Evolutionary conservation across 1,284 basidiomycete genomes (phyloP).

Genomic region (Vanrija pseudolonga): DNA sequence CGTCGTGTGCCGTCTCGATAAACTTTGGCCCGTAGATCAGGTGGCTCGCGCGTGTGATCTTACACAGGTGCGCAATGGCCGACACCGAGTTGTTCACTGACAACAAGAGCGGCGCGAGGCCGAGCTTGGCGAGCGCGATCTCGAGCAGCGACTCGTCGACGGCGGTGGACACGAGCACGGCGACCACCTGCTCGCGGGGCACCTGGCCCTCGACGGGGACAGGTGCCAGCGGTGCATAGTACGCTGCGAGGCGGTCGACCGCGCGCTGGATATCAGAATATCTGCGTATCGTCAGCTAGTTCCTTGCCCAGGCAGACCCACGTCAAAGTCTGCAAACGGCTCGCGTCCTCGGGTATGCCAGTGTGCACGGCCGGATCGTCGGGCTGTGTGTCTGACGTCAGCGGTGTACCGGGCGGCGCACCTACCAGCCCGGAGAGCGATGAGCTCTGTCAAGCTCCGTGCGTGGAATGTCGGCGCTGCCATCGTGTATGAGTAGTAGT

Average conservation of each 20-base stretch:
- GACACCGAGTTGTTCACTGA: slow-evolving; percentile 59
- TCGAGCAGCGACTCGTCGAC: slow-evolving; percentile 54
- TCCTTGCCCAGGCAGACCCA: slow-evolving; percentile 14
- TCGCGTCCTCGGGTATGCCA: slow-evolving; percentile 45
- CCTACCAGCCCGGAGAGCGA: slow-evolving; percentile 39
- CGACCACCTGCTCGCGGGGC: slow-evolving; percentile 48
- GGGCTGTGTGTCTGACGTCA: slow-evolving; percentile 23
- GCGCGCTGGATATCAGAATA: slow-evolving; percentile 46
- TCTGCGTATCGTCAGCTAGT: slow-evolving; percentile 20
- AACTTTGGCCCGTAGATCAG: slow-evolving; percentile 54
- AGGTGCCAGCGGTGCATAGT: slow-evolving; percentile 43
- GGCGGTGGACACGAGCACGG: slow-evolving; percentile 50
- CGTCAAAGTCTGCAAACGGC: slow-evolving; percentile 41
- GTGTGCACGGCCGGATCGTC: slow-evolving; percentile 45
- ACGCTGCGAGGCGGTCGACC: slow-evolving; percentile 52
- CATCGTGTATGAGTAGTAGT: slow-evolving; percentile 21
- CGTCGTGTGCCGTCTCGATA: slow-evolving; percentile 45
- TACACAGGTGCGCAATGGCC: slow-evolving; percentile 58
- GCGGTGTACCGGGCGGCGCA: not conserved
- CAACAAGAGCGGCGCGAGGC: slow-evolving; percentile 53
- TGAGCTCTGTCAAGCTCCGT: slow-evolving; percentile 39
- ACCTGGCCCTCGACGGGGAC: slow-evolving; percentile 14
- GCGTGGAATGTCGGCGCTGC: slow-evolving; percentile 38
- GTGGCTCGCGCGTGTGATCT: slow-evolving; percentile 53
- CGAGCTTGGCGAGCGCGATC: slow-evolving; percentile 53